Conservation (phyloP, 352 stramenopile species). For the Pythium dissimile region DNA sequence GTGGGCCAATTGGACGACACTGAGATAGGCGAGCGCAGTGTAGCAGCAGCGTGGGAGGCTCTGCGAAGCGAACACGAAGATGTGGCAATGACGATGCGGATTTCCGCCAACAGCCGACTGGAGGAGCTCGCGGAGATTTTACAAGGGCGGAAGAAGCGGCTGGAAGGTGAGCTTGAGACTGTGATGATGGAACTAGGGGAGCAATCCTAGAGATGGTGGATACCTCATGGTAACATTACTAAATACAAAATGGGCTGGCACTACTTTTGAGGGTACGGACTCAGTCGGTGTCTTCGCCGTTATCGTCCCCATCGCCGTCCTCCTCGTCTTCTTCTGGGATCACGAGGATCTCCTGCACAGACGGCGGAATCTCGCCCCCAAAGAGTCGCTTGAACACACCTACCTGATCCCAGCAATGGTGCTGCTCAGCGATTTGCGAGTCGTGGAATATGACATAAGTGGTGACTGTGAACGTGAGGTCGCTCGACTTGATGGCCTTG, state of each 20-base stretch:
- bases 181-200: not conserved
- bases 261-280: too few relatives aligned
- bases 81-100: constrained; percentile 63
- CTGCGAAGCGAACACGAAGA: constrained; percentile 52
- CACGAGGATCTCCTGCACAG: constrained; percentile 50
- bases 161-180: not conserved
- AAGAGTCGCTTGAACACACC: constrained; percentile 82
- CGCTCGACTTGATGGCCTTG: constrained; percentile 75
- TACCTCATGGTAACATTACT: not conserved
- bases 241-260: not conserved
- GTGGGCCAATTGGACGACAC: constrained; percentile 53
- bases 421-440: constrained; percentile 61
- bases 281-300: constrained; percentile 12
- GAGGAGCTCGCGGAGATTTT: constrained; percentile 9
- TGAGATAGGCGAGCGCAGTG: constrained; percentile 30
- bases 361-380: constrained; percentile 59
- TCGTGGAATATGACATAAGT: constrained; percentile 83
- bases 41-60: constrained; percentile 35
- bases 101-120: constrained; percentile 35
- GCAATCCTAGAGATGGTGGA: not conserved
- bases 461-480: constrained; percentile 81
- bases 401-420: constrained; percentile 83
- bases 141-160: not conserved
- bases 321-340: constrained; percentile 41
- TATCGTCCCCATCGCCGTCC: not conserved